Conservation (phyloP, 306 rosid species). For the Rosa chinensis region DNA sequence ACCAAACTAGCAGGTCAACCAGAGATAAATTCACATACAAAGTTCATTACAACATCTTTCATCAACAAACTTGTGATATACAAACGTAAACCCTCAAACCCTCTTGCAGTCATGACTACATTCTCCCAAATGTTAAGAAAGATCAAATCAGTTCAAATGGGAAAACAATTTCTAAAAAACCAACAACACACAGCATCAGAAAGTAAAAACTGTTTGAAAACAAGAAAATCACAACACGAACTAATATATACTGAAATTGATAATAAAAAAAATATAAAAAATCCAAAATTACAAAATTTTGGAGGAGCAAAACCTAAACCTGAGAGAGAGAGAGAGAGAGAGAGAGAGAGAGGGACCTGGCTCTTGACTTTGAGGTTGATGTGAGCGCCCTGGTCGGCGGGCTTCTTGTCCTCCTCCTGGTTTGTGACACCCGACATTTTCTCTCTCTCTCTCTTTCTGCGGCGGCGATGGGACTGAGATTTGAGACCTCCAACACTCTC, state of each 20-base stretch:
- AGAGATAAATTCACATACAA: not conserved
- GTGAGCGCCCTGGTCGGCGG: constrained; percentile 43
- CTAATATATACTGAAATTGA: not conserved
- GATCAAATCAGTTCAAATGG: not conserved
- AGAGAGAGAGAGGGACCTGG: too few relatives aligned
- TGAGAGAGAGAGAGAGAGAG: not conserved
- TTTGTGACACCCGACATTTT: constrained; percentile 43
- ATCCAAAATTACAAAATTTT: not conserved
- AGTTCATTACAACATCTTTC: not conserved
- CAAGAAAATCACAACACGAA: not conserved
- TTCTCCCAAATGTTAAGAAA: not conserved
- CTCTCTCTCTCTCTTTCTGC: not conserved
- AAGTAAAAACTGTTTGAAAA: not conserved
- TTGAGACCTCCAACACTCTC: not conserved
- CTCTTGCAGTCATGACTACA: not conserved
- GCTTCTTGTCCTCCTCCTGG: constrained; percentile 54
- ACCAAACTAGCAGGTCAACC: not conserved
- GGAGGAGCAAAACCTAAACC: not conserved
- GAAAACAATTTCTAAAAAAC: not conserved
- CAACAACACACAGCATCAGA: not conserved
- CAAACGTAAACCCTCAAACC: not conserved
- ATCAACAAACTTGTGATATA: not conserved
- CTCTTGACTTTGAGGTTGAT: constrained; percentile 56
- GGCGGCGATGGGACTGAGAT: not conserved
- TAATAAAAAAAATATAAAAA: not conserved